Evolutionary conservation across 306 rosid species (phyloP).

Genomic region (Begonia masoniana): DNA sequence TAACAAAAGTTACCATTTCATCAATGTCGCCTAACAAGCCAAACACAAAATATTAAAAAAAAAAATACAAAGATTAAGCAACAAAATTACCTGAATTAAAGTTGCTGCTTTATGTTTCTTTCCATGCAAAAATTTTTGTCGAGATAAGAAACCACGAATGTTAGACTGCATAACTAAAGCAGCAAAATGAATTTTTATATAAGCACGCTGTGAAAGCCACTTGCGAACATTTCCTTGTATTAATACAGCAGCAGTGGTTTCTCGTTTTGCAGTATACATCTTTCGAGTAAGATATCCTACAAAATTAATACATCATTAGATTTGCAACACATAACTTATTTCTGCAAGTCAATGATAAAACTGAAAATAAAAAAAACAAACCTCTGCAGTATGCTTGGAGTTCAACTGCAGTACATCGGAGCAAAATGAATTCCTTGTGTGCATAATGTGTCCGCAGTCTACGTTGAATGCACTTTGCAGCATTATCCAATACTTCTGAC

Average conservation of each 20-base stretch:
- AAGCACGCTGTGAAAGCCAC: slow-evolving; percentile 37
- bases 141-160: slow-evolving; percentile 58
- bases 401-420: slow-evolving; percentile 45
- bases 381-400: slow-evolving; percentile 90
- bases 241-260: slow-evolving; percentile 49
- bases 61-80: too few species aligned
- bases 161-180: slow-evolving; percentile 49
- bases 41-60: too few species aligned
- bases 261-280: slow-evolving; percentile 49
- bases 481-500: slow-evolving; percentile 77
- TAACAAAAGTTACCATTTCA: too few species aligned
- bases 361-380: slow-evolving; percentile 14
- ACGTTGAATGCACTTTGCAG: slow-evolving; percentile 68
- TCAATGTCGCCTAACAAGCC: too few species aligned
- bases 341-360: too few species aligned
- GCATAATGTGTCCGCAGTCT: slow-evolving; percentile 54
- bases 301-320: background rate
- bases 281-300: slow-evolving; percentile 61
- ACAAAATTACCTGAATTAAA: slow-evolving; percentile 56
- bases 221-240: slow-evolving; percentile 57
- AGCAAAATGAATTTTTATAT: slow-evolving; percentile 41
- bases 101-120: slow-evolving; percentile 74
- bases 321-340: too few species aligned
- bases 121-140: slow-evolving; percentile 40
- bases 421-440: slow-evolving; percentile 46